Base-by-base conservation (phyloP, 192 early-diverging fungal species). In the Coemansia sp. region DNA sequence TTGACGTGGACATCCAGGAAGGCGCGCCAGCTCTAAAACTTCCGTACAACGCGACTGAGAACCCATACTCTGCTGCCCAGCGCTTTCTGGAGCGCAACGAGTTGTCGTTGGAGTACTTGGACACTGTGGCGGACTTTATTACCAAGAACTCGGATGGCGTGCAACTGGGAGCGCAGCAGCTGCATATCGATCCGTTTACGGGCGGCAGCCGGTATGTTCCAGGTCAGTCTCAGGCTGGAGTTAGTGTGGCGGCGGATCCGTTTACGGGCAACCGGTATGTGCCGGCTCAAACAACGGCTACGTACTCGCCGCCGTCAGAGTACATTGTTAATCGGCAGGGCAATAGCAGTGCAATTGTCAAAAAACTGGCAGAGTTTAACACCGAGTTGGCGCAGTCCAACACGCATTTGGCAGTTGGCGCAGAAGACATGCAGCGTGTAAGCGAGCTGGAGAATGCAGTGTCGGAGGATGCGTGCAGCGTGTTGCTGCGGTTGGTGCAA, bases 61-160 rank as follows among this genome's bases (percentile, higher is more conserved):
- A 99, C 75, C 94, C 95, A 1, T 99, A 92, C 76, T 65, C 80
- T 42, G 92, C 93, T 1, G 98, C 98, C 5, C 95, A 98, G 71
- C 73, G 86, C 23, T 99, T 99, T 64, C 84, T 99, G 26, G 76
- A 84, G 66, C 71, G 81, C 23, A 74, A 99, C 60, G 87, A 93
- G 54, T 81, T 99, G 1, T 68, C 87, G 17, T 89, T 91, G 73
- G 88, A 82, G 7, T 95, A 89, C 60, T 68, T 98, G 66, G 98
- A 99, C 54, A 88, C 95, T 61, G 89, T 99, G 37, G 98, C 90
- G 5, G 84, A 94, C 60, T 99, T 99, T 73, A 97, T 99, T 42
- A 87, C 83, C 7, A 84, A 86, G 49, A 99, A 98, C 70, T 80
- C 95, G 6, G 75, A 85, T 8, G 87, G 73, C 14, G 84, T 84